Conservation (phyloP, 495 filamentous ascomycete species). For the Astrocystis sublimbata region DNA sequence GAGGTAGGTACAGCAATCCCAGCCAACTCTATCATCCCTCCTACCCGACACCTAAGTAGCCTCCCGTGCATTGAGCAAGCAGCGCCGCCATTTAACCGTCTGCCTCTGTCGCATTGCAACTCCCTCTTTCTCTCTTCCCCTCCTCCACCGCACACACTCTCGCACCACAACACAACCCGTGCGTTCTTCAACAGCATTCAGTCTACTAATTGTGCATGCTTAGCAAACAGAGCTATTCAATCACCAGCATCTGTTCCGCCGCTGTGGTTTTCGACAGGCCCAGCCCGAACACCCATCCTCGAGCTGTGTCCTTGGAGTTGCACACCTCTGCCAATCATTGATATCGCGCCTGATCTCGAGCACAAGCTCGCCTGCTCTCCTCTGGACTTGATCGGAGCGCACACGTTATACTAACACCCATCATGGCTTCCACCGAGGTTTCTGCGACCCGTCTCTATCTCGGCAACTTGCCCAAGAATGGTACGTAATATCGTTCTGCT, state of each 20-base stretch:
- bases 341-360: neutral
- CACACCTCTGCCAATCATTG: constrained; percentile 4
- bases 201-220: neutral
- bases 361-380: neutral
- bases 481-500: constrained; percentile 56
- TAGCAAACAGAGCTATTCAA: neutral
- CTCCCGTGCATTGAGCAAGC: constrained; percentile 13
- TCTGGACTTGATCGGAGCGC: constrained; percentile 16
- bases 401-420: constrained; percentile 20
- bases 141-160: constrained; percentile 7
- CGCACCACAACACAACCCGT: neutral
- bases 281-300: neutral
- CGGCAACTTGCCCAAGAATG: constrained; percentile 94
- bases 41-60: neutral
- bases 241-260: neutral
- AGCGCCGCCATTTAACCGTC: constrained; percentile 21
- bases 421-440: constrained; percentile 66
- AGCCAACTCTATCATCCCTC: neutral
- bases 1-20: too few species aligned
- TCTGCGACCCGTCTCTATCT: constrained; percentile 93
- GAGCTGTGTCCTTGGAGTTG: neutral
- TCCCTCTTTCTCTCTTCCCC: constrained; percentile 19
- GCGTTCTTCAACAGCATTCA: neutral
- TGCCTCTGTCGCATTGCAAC: constrained; percentile 22
- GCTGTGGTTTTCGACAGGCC: neutral